phyloP scores from a whole-genome alignment of 495 filamentous ascomycete species.

The Saxophila tyrrhenica region DNA sequence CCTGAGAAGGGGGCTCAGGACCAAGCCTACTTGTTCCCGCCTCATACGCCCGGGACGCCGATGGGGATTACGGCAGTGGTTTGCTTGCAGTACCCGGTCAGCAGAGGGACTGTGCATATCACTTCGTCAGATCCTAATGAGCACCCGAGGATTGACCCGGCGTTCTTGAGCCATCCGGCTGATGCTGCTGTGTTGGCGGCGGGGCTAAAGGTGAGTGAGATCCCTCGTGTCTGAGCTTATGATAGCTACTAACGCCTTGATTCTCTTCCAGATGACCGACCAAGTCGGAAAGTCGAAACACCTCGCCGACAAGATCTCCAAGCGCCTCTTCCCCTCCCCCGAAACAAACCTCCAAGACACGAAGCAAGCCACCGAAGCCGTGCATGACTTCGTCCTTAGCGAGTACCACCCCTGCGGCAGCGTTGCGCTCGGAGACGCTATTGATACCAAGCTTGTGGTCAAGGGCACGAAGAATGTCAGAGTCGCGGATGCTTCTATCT shows the following conservation, averaged over 20 bases:
- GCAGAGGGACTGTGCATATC: slow-evolving; percentile 16
- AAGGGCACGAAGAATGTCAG: slow-evolving; percentile 12
- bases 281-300: neutral
- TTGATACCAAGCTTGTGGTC: slow-evolving; percentile 13
- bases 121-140: slow-evolving; percentile 11
- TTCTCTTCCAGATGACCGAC: slow-evolving; percentile 1
- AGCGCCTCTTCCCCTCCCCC: slow-evolving; percentile 1
- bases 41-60: neutral
- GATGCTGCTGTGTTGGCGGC: slow-evolving; percentile 13
- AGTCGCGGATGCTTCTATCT: slow-evolving; percentile 19
- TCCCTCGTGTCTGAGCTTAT: neutral
- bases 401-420: slow-evolving; percentile 15
- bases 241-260: too few relatives aligned
- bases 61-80: slow-evolving; percentile 2
- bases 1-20: slow-evolving; percentile 10
- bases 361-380: slow-evolving; percentile 6
- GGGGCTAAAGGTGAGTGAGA: slow-evolving; percentile 4
- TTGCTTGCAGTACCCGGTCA: slow-evolving; percentile 13
- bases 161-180: slow-evolving; percentile 9
- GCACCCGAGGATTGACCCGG: slow-evolving; percentile 11
- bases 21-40: slow-evolving; percentile 9
- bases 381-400: slow-evolving; percentile 2
- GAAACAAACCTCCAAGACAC: slow-evolving; percentile 8
- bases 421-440: slow-evolving; percentile 10
- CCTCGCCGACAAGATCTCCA: slow-evolving; percentile 7